A percentile compares a stretch with the other conserved stretches of the same genome.
Evolutionary conservation across 768 basidiomycete species (phyloP).

Genomic region (Astraeus odoratus): DNA sequence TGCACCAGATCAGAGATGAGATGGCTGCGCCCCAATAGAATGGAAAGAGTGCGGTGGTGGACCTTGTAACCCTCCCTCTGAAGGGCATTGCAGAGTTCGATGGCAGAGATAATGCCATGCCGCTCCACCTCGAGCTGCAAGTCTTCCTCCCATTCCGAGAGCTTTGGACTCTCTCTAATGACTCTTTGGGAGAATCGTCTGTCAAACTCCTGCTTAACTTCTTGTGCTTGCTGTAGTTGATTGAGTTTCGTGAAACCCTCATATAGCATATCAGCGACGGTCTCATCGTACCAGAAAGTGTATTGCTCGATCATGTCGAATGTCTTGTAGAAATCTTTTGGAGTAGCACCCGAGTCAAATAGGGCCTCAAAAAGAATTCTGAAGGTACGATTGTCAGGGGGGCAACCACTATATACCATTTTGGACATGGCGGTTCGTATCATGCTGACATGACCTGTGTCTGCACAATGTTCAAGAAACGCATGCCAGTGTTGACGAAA

Average conservation of each 20-base stretch:
- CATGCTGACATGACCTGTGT: slow-evolving; percentile 19
- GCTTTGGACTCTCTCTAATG: slow-evolving; percentile 19
- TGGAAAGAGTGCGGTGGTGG: slow-evolving; percentile 27
- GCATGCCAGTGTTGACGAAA: slow-evolving; percentile 49
- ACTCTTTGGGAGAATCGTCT: slow-evolving; percentile 25
- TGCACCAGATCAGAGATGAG: slow-evolving; percentile 35
- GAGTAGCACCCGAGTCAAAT: slow-evolving; percentile 26
- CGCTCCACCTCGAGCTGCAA: slow-evolving; percentile 26
- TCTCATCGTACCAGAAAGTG: slow-evolving; percentile 38
- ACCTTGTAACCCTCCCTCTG: slow-evolving; percentile 28
- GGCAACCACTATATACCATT: slow-evolving; percentile 34
- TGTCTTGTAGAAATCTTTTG: slow-evolving; percentile 31
- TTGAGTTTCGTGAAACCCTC: slow-evolving; percentile 38
- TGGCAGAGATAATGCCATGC: slow-evolving; percentile 28
- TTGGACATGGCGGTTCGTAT: slow-evolving; percentile 27
- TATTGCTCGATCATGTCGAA: slow-evolving; percentile 42
- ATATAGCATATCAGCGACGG: slow-evolving; percentile 34
- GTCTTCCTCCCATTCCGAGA: slow-evolving; percentile 25
- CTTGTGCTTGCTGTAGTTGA: slow-evolving; percentile 28
- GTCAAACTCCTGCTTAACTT: slow-evolving; percentile 34
- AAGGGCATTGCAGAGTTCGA: slow-evolving; percentile 30
- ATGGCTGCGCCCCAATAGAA: slow-evolving; percentile 38
- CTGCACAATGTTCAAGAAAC: slow-evolving; percentile 38
- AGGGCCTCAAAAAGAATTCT: slow-evolving; percentile 41
- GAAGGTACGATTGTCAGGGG: slow-evolving; percentile 42